Base-by-base conservation (phyloP, 768 basidiomycete species). In the Mycena chlorophos region DNA sequence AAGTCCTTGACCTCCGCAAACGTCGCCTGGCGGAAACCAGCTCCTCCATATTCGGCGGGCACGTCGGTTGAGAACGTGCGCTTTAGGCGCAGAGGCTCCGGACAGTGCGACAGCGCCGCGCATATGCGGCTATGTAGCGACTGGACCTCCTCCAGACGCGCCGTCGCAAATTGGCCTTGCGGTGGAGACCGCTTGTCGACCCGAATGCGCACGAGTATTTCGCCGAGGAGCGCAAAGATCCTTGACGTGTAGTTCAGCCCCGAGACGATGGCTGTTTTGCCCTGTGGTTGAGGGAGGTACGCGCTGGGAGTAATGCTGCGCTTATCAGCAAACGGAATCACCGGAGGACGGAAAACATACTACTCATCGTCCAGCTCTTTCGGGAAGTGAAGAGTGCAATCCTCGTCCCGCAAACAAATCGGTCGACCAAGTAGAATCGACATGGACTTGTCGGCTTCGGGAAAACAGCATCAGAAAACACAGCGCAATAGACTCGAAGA, bases 281-380 rank as follows among this genome's bases (percentile, higher is more conserved):
- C 89, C 61, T 85, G 83, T n/a, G 94, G 94, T 66, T 94, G 93
- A 39, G 88, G 86, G 40, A 92, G 75, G 72, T 93, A 91, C 56
- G 86, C 84, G 65, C 81, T 86, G 50, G 84, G 83, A n/a, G 91
- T 94, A 65, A 96, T 91, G 73, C 89, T 88, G 57, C 48, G 58
- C 51, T 29, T 51, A 49, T 60, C 69, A 68, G 58, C 65, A 73
- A 69, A 37, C 55, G 73, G 66, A 61, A 75, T 51, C n/a, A 58
- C 54, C 51, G 49, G 49, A 45, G 61, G 53, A 52, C 61, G 63
- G 50, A 30, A 61, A 53, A 83, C 88, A 64, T 71, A 92, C 90
- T 91, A 92, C 75, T 92, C 90, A 67, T 93, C 90, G 70, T 93
- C 90, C 55, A 93, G 75, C 71, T 93, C 90, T 70, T 87, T 89